phyloP scores from a whole-genome alignment of 257 asterid genomes.

The Prunella vulgaris region DNA sequence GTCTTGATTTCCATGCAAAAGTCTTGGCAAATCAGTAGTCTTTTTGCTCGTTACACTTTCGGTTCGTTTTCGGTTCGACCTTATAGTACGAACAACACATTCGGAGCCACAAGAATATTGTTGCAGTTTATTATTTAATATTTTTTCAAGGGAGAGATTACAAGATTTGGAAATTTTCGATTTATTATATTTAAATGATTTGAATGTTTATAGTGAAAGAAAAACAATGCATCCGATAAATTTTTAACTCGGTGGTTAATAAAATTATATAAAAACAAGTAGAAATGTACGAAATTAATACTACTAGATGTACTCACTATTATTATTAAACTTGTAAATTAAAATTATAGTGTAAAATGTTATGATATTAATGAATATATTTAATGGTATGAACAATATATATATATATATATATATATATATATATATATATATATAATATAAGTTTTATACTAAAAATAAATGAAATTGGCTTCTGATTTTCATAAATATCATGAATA shows the following conservation, averaged over 20 bases:
- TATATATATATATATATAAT: no score
- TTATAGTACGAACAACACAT: neutral
- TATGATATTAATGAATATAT: no score
- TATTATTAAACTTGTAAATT: no score
- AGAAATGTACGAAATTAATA: no score
- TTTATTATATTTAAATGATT: neutral
- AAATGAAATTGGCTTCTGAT: no score
- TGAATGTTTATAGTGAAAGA: neutral
- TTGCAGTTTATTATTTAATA: neutral
- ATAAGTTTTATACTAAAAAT: no score
- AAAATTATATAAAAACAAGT: no score
- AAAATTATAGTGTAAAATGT: no score
- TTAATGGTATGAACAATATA: no score
- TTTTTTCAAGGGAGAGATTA: neutral
- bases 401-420: no score
- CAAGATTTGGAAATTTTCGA: neutral
- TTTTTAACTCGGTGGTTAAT: neutral
- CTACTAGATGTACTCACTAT: no score
- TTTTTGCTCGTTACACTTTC: constrained; percentile 33
- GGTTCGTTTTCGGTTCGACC: constrained; percentile 41
- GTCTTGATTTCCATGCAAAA: constrained; percentile 54
- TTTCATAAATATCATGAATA: neutral
- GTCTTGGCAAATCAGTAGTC: constrained; percentile 59
- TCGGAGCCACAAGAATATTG: neutral
- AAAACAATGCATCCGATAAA: neutral